These are phyloP conservation scores for Fusarium sp. DNA, from an alignment of 2,329 filamentous ascomycete species.

Conservation along the genomic window DNA sequence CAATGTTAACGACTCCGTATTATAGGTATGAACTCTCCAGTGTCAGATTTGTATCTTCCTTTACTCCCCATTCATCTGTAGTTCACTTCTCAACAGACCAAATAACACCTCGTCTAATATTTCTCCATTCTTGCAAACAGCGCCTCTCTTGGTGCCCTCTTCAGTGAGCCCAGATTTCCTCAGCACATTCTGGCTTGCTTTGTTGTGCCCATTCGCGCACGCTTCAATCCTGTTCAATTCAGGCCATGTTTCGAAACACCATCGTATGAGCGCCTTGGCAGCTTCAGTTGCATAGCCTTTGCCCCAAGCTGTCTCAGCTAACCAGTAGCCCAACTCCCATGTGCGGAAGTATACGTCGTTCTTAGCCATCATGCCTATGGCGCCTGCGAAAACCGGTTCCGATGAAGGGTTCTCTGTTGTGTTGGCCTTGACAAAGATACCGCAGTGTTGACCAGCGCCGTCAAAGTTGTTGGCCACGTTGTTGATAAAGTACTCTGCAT, in stretches of 20 bases:
- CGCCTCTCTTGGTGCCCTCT: conserved; percentile 58
- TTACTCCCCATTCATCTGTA: background rate
- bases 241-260: conserved; percentile 58
- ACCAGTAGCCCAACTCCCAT: conserved; percentile 64
- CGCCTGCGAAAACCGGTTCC: conserved; percentile 52
- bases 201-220: conserved; percentile 52
- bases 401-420: conserved; percentile 43
- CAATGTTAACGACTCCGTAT: background rate
- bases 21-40: background rate
- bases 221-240: conserved; percentile 58
- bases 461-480: conserved; percentile 25
- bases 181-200: conserved; percentile 57
- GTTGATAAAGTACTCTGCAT: conserved; percentile 54
- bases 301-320: conserved; percentile 58
- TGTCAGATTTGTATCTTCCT: background rate
- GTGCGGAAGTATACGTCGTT: conserved; percentile 56
- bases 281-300: conserved; percentile 59
- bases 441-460: conserved; percentile 48
- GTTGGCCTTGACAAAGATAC: conserved; percentile 51
- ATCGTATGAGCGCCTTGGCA: conserved; percentile 53
- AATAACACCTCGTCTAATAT: conserved; percentile 54
- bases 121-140: conserved; percentile 56
- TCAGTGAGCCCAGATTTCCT: conserved; percentile 55
- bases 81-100: conserved; percentile 55
- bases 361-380: conserved; percentile 53